These are phyloP conservation scores for Saposhnikovia divaricata DNA, from an alignment of 129 eudicot species.

Conservation along the genomic window DNA sequence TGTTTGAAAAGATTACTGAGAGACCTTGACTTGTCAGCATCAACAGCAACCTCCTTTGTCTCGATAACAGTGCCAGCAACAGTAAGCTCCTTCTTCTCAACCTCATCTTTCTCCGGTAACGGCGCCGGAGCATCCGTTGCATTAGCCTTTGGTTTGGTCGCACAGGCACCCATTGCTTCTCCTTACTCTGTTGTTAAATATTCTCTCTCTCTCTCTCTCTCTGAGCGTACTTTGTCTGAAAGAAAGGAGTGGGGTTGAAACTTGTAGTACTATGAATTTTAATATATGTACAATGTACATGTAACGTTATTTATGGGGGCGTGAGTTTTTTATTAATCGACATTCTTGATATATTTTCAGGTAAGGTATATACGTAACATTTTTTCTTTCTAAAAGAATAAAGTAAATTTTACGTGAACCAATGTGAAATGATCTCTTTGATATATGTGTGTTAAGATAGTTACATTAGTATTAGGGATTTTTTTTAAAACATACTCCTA, in stretches of 20 bases:
- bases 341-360: background rate
- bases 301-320: background rate
- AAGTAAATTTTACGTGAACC: no score
- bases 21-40: slow-evolving; percentile 18
- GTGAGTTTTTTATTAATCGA: background rate
- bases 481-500: no score
- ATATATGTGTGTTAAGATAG: no score
- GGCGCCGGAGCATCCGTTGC: background rate
- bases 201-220: background rate
- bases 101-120: slow-evolving; percentile 1
- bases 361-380: background rate
- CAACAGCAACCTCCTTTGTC: background rate
- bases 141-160: slow-evolving; percentile 13
- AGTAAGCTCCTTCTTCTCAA: background rate
- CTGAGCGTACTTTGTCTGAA: background rate
- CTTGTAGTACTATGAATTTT: no score
- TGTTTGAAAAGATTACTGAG: slow-evolving; percentile 21
- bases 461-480: no score
- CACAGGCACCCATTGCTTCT: slow-evolving; percentile 14
- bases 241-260: background rate
- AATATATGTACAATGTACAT: no score
- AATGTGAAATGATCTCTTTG: background rate
- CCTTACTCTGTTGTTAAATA: background rate
- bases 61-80: background rate
- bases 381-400: background rate